phyloP scores from a whole-genome alignment of 305 asterid species.

The Fraxinus floribunda region DNA sequence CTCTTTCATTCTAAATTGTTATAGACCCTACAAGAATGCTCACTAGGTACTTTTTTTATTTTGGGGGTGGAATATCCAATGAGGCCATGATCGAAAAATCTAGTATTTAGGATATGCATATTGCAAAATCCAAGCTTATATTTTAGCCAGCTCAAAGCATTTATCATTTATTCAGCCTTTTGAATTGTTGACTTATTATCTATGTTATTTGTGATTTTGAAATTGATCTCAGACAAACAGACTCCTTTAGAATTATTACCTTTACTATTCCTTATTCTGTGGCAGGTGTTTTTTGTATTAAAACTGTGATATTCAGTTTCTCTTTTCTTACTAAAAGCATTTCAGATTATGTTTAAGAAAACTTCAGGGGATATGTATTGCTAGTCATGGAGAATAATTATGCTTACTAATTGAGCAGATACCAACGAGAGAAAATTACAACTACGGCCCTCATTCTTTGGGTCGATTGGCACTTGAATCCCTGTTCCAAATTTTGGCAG shows the following conservation, averaged over 20 bases:
- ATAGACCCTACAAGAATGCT: neutral
- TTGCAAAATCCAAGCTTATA: conserved; percentile 5
- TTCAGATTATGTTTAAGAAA: conserved; percentile 2
- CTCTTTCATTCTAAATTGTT: conserved; percentile 13
- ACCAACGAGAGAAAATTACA: neutral
- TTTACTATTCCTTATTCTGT: conserved; percentile 5
- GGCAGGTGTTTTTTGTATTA: neutral
- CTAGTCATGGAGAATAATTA: conserved; percentile 13
- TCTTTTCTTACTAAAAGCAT: conserved; percentile 1
- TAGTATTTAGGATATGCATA: neutral
- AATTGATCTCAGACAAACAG: neutral
- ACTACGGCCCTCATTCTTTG: neutral
- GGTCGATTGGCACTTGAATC: neutral
- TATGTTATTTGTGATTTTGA: conserved; percentile 1
- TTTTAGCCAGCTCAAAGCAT: conserved; percentile 16
- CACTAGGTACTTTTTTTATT: neutral
- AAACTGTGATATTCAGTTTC: neutral
- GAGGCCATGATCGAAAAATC: conserved; percentile 1
- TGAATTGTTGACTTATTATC: conserved; percentile 18
- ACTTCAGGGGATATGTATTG: conserved; percentile 5
- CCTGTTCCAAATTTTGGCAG: neutral
- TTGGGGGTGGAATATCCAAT: neutral
- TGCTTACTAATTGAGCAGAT: conserved; percentile 1
- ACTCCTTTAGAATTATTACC: neutral
- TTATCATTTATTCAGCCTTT: neutral